Base-by-base conservation (phyloP, 371 early-diverging fungal genomes). In the Catenaria anguillulae region DNA sequence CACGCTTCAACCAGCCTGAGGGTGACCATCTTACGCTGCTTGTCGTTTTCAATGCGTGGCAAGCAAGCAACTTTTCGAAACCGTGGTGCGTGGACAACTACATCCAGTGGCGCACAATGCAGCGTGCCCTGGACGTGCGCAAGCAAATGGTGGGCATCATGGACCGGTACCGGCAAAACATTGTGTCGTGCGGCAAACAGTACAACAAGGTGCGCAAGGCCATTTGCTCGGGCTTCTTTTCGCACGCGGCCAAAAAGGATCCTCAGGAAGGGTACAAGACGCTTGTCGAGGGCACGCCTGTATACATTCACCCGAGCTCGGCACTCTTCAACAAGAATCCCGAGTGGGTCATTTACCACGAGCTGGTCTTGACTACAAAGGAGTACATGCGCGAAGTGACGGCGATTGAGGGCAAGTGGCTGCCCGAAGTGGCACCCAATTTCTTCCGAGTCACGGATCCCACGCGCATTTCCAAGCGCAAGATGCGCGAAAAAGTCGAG, bases 301-400 rank as follows among this genome's bases (percentile, higher is more conserved):
- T 94, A 23, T 88, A 88, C 65, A 90, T 98, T 50, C 97, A 98
- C 74, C 98, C 96, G 59, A 84, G 84, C 23, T 90, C 90, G 67
- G 85, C 94, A 23, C 72, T 99, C 64, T 97, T 92, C 70, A 92
- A 93, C 74, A 85, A 88, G 77, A 87, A 87, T 58, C 97, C 98
- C 40, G 93, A 96, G 76, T 98, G 93, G 83, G 90, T 98, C 24
- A 88, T 99, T 64, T 99, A 98, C 76, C 91, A 96, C 70, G 93
- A 93, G 77, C 78, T 97, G 64, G 93, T 96, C 33, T 78, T 95
- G 77, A 97, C 97, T 45, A 90, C 90, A 10, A 93, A 90, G 73
- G 97, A 98, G 75, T 97, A 96, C 68, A 97, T 98, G 93, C 85
- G 92, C 59, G 92, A 92, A 74, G 91, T 92, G 4, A 87, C 93